These are phyloP conservation scores for Boletus vermiculosoides DNA, from an alignment of 768 basidiomycete species.

Conservation along the genomic window DNA sequence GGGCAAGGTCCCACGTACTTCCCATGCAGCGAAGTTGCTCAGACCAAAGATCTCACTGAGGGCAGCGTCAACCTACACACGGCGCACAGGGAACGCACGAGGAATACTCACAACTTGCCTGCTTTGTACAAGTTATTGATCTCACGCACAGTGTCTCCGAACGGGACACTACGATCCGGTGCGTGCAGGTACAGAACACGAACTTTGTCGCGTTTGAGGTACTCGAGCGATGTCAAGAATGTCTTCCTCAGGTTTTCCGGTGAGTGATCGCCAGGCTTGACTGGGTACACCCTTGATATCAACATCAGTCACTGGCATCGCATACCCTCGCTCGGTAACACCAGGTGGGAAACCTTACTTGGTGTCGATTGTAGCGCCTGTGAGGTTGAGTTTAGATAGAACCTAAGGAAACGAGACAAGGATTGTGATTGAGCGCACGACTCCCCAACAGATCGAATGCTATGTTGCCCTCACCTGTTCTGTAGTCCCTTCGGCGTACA, in stretches of 20 bases:
- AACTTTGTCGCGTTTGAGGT: constrained; percentile 44
- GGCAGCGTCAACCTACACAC: neutral
- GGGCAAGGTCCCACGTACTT: constrained; percentile 31
- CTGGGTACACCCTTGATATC: constrained; percentile 39
- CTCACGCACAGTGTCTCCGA: constrained; percentile 53
- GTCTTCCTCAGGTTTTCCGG: constrained; percentile 42
- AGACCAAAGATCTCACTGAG: constrained; percentile 57
- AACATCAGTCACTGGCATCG: constrained; percentile 5
- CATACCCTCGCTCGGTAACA: neutral
- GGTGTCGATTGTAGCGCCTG: constrained; percentile 44
- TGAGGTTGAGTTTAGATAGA: constrained; percentile 41
- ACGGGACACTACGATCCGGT: constrained; percentile 57
- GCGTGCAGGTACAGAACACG: constrained; percentile 59
- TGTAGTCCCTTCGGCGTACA: constrained; percentile 53
- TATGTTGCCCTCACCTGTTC: constrained; percentile 40
- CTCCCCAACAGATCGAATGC: neutral
- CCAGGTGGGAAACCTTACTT: constrained; percentile 32
- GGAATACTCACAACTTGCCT: constrained; percentile 48
- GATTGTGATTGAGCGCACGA: neutral
- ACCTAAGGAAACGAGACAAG: constrained; percentile 23
- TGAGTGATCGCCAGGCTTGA: constrained; percentile 41
- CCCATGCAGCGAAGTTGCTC: constrained; percentile 60
- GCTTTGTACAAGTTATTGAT: constrained; percentile 55
- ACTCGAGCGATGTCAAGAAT: constrained; percentile 46
- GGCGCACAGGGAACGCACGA: neutral